phyloP scores from a whole-genome alignment of 2,329 filamentous ascomycete species.

The Aspergillus bombycis region DNA sequence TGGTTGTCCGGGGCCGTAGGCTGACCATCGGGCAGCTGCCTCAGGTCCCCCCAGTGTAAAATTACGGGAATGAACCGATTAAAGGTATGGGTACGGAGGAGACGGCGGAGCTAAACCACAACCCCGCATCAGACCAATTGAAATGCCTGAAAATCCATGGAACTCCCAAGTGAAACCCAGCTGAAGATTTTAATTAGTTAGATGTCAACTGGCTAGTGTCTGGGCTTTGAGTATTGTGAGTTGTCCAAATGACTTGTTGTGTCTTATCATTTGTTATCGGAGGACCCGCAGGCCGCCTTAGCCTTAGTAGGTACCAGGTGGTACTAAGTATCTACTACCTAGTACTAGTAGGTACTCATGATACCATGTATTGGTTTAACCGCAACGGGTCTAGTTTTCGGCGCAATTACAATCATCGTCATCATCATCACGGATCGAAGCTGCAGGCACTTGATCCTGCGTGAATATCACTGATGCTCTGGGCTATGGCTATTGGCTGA shows the following conservation, averaged over 20 bases:
- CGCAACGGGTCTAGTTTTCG: not conserved
- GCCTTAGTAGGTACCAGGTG: not conserved
- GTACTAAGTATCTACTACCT: not conserved
- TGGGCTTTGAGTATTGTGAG: not conserved
- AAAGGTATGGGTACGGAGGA: not conserved
- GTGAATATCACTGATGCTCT: not conserved
- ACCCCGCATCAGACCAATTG: not conserved
- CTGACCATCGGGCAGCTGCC: conserved; percentile 5
- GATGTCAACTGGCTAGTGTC: not conserved
- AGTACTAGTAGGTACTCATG: not conserved
- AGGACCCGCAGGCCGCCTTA: not conserved
- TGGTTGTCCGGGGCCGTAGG: conserved; percentile 2
- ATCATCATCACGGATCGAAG: not conserved
- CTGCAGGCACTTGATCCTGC: conserved; percentile 1
- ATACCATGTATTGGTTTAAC: not conserved
- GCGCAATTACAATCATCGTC: not conserved
- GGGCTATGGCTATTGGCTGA: not conserved
- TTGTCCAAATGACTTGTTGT: not conserved
- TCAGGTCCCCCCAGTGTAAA: not conserved
- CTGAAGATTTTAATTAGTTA: not conserved
- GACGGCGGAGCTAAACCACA: not conserved
- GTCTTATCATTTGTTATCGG: conserved; percentile 2
- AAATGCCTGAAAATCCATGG: not conserved
- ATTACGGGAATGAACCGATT: conserved; percentile 3
- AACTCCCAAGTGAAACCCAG: not conserved